A percentile compares a stretch with the other conserved stretches of the same genome.
phyloP scores from a whole-genome alignment of 257 asterid genomes.

The Solanum ossicruentum region DNA sequence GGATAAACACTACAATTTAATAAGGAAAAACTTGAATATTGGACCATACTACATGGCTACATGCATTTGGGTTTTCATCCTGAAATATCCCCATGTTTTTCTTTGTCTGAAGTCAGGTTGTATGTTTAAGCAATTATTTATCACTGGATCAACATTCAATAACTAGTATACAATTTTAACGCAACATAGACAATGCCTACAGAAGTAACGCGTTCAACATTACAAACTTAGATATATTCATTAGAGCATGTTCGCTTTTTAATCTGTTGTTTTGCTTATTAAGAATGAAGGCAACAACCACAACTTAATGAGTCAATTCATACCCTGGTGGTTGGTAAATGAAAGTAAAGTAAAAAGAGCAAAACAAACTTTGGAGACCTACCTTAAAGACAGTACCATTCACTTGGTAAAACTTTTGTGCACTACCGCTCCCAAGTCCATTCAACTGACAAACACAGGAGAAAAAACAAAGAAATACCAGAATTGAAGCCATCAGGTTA shows the following conservation, averaged over 20 bases:
- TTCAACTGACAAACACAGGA: background rate
- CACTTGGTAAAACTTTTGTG: background rate
- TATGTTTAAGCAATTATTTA: background rate
- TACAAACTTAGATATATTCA: background rate
- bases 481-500: background rate
- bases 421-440: background rate
- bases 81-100: background rate
- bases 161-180: background rate
- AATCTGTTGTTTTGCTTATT: background rate
- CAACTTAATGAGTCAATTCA: background rate
- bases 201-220: background rate
- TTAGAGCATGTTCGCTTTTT: background rate
- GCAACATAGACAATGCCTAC: background rate
- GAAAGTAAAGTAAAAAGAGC: background rate
- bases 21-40: background rate
- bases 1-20: background rate
- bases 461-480: background rate
- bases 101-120: background rate
- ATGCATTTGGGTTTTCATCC: background rate
- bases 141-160: background rate
- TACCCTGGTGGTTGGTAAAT: background rate
- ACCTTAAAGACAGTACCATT: background rate
- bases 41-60: background rate
- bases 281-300: background rate
- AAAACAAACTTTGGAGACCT: background rate